These are phyloP conservation scores for Oryza glumipatula DNA, from an alignment of 176 grass and related monocot genomes.

Conservation along the genomic window DNA sequence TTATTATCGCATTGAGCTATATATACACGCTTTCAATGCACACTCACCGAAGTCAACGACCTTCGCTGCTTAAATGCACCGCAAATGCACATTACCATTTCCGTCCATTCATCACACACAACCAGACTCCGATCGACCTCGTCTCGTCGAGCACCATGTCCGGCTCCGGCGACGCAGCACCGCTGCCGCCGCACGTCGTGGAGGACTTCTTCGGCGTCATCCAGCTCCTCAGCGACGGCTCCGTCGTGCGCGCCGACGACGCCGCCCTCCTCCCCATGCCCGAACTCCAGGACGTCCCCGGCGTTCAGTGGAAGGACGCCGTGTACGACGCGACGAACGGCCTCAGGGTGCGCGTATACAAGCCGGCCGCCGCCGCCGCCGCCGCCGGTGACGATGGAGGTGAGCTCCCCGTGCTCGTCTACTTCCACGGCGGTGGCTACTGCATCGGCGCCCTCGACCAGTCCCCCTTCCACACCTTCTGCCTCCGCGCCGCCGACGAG, in stretches of 20 bases:
- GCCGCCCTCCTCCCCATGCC: background rate
- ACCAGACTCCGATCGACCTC: too few relatives aligned
- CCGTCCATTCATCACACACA: too few relatives aligned
- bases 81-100: too few relatives aligned
- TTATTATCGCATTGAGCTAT: too few relatives aligned
- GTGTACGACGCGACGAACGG: constrained; percentile 32
- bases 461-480: background rate
- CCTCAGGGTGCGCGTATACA: constrained; percentile 38
- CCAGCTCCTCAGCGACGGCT: constrained; percentile 39
- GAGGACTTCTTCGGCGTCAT: constrained; percentile 40
- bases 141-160: constrained; percentile 7
- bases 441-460: constrained; percentile 12
- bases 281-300: background rate
- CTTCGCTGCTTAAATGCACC: too few relatives aligned
- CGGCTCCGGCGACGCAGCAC: background rate
- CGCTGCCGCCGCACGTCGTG: constrained; percentile 31
- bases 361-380: background rate
- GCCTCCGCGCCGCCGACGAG: constrained; percentile 15
- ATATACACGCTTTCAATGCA: too few relatives aligned
- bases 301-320: constrained; percentile 36
- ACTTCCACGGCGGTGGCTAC: constrained; percentile 49
- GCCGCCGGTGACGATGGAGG: background rate
- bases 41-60: too few relatives aligned
- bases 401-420: constrained; percentile 35
- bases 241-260: constrained; percentile 41